Evolutionary conservation across 805 yeast genomes (phyloP), one percentile per base, ranked within the genome.

Genomic region (Ogataea nakhonphanomensis): DNA sequence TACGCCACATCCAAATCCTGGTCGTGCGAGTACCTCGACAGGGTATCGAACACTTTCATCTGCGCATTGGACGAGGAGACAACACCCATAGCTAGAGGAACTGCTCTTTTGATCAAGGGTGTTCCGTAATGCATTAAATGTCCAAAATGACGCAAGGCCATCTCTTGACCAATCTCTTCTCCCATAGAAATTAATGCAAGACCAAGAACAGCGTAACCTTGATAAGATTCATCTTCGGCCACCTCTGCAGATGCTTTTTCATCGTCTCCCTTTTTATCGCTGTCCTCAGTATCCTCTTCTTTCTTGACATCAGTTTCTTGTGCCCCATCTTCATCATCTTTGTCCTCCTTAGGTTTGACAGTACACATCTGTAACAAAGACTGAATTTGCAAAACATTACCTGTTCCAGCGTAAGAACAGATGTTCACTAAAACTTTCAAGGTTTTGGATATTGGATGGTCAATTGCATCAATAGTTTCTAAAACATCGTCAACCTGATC

Each of bases 51-150:
- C 11, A 91, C 96, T 66, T 89, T 90, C 85, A 93, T 90, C 66
- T 90, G 93, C 8, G 99, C 96, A 62, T 89, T 84, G 2, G 96
- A 87, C 2, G 95, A 82, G 5, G 95, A 86, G 7, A 91, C 84
- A 45, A 93, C 76, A 37, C 96, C 97, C 90, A 93, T 85, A n/a
- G 99, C 98, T 51, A 93, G 74, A 25, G 99, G 99, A 32, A 93
- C 98, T 13, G 96, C 90, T 54, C 95, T 79, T 55, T 90, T 83
- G 45, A 93, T 86, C 45, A 86, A 75, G 15, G 93, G 80, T 54
- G 87, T 90, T 44, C 99, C 99, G 61, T 93, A 93, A 62, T 93
- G 99, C 95, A 93, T 88, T 63, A 93, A 73, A 65, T 93, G 99
- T 33, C 95, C 90, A 62, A 91, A 91, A 65, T 93, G 99, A 61